Percentiles rank a stretch among this genome's conserved stretches.
Conservation (phyloP, 345 rosid species). For the Ailanthus altissimus region DNA sequence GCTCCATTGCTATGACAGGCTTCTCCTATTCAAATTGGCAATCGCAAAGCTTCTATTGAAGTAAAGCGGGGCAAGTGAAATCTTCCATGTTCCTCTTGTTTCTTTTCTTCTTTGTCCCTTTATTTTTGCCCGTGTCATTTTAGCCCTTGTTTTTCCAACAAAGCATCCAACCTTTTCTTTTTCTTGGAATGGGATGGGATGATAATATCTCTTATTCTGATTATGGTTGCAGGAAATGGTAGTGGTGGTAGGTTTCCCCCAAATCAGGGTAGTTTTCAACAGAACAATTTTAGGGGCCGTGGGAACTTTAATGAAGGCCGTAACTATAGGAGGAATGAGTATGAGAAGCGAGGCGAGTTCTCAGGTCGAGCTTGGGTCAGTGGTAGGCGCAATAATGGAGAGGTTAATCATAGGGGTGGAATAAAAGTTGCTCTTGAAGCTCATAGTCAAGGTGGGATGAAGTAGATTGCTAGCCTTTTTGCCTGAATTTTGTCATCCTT, state of each 20-base stretch:
- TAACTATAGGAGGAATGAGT: constrained; percentile 43
- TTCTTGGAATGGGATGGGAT: not conserved
- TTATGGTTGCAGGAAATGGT: constrained; percentile 38
- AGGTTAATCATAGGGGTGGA: constrained; percentile 25
- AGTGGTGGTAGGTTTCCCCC: constrained; percentile 42
- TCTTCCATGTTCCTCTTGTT: not conserved
- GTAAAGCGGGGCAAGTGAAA: constrained; percentile 63
- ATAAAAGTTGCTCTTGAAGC: constrained; percentile 15
- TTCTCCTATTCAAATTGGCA: constrained; percentile 54
- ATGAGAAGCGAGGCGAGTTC: constrained; percentile 45
- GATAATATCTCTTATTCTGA: not conserved
- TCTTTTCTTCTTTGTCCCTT: not conserved
- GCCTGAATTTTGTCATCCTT: not conserved
- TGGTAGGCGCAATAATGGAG: constrained; percentile 35
- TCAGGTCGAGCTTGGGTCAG: constrained; percentile 35
- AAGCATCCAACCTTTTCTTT: not conserved
- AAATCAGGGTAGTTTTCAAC: constrained; percentile 49
- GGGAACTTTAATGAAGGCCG: constrained; percentile 47
- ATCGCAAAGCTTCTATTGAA: constrained; percentile 68
- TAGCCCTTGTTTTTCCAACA: too few relatives aligned
- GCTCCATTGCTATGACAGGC: constrained; percentile 35
- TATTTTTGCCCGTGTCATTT: not conserved
- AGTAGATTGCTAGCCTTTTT: constrained; percentile 16
- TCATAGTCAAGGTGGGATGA: constrained; percentile 4
- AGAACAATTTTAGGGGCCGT: constrained; percentile 50